phyloP scores from a whole-genome alignment of 176 grass and related monocot species.

The Hsuehochloa calcarea region DNA sequence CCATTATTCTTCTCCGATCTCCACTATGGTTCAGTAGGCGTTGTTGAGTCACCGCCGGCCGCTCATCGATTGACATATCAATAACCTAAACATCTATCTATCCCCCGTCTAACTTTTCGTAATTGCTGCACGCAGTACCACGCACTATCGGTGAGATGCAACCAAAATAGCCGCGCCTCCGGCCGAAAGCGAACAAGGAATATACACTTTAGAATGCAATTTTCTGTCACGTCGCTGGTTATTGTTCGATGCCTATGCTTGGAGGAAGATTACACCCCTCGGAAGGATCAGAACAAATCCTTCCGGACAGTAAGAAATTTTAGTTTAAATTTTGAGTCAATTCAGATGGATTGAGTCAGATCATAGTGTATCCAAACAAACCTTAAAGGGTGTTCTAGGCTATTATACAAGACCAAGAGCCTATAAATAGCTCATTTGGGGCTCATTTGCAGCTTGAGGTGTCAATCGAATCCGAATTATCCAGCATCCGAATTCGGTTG shows the following conservation, averaged over 20 bases:
- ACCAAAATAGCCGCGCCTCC: neutral
- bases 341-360: no score
- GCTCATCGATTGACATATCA: neutral
- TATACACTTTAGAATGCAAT: neutral
- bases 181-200: conserved; percentile 12
- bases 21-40: neutral
- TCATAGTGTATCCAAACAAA: no score
- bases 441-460: no score
- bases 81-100: neutral
- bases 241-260: neutral
- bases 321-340: no score
- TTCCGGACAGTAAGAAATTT: no score
- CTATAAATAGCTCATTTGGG: no score
- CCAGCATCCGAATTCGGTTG: no score
- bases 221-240: neutral
- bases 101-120: neutral
- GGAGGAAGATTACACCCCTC: no score
- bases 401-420: no score
- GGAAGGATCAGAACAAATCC: no score
- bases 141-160: neutral
- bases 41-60: neutral
- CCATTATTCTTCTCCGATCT: neutral
- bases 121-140: neutral
- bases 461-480: no score
- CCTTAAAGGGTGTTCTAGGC: no score